Evolutionary conservation across 805 yeast species (phyloP).

Genomic region (Nematodospora valgi): DNA sequence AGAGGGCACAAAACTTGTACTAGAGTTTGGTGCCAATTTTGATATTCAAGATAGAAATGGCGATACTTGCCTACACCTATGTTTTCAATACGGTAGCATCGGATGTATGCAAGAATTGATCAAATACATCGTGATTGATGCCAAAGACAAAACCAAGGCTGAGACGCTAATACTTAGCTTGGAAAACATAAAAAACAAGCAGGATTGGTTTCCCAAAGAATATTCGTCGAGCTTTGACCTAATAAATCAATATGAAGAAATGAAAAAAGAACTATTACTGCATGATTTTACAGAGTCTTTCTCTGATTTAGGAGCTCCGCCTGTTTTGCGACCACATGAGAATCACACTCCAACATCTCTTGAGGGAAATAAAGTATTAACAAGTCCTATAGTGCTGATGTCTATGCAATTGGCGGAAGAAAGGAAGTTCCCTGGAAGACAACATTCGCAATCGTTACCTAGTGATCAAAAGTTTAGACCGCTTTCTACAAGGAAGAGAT

Average conservation of each 20-base stretch:
- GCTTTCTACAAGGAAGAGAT: constrained; percentile 14
- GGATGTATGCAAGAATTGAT: constrained; percentile 28
- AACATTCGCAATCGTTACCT: constrained; percentile 34
- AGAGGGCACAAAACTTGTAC: constrained; percentile 35
- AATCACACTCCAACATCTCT: background rate
- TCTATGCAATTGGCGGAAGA: constrained; percentile 10
- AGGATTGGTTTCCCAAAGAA: constrained; percentile 33
- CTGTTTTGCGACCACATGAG: background rate
- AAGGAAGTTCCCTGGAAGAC: constrained; percentile 11
- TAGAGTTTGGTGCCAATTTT: constrained; percentile 42
- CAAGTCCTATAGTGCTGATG: constrained; percentile 31
- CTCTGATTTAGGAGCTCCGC: constrained; percentile 1
- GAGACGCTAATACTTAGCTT: constrained; percentile 16
- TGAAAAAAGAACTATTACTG: constrained; percentile 20
- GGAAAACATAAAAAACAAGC: constrained; percentile 21
- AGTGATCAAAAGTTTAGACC: constrained; percentile 9
- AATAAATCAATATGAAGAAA: constrained; percentile 19
- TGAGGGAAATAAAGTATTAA: constrained; percentile 21
- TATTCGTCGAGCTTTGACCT: constrained; percentile 29
- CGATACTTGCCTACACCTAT: constrained; percentile 36
- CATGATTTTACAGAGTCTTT: constrained; percentile 8
- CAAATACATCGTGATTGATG: constrained; percentile 10
- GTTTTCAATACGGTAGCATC: constrained; percentile 34
- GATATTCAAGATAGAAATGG: constrained; percentile 25
- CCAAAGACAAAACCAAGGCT: constrained; percentile 10